These are phyloP conservation scores for Pelomyxa schiedti DNA, from an alignment of 78 protist genomes.

Conservation along the genomic window DNA sequence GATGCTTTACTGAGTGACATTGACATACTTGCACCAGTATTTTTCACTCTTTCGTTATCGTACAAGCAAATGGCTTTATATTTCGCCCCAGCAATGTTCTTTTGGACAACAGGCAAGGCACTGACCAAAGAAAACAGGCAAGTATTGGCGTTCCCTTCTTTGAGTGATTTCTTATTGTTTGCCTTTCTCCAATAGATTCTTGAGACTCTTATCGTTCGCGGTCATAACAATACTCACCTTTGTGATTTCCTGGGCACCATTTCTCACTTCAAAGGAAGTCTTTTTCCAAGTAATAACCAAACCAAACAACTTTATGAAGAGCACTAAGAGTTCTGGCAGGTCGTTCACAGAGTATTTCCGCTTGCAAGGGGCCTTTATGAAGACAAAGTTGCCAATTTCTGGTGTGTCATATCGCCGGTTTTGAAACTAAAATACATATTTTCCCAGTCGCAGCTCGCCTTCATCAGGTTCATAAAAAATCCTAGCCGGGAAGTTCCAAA, in stretches of 20 bases:
- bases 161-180: not conserved
- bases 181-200: not conserved
- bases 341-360: conserved; percentile 79
- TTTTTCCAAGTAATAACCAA: not conserved
- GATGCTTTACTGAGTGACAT: not conserved
- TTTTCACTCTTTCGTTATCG: conserved; percentile 49
- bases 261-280: no score
- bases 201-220: not conserved
- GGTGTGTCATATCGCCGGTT: conserved; percentile 66
- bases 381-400: conserved; percentile 90
- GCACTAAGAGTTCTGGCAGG: conserved; percentile 21
- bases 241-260: conserved; percentile 57
- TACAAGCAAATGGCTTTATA: conserved; percentile 87
- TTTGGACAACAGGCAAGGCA: conserved; percentile 27
- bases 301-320: not conserved
- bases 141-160: not conserved
- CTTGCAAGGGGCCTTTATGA: conserved; percentile 79
- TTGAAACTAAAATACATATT: conserved; percentile 37
- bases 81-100: conserved; percentile 71
- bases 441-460: conserved; percentile 1
- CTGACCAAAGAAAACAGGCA: not conserved
- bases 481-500: not conserved
- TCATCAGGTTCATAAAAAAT: conserved; percentile 17
- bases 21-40: conserved; percentile 17
- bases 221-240: conserved; percentile 7